Evolutionary conservation across 169 alveolate species (phyloP).

Genomic region (Eimeria falciformis): DNA sequence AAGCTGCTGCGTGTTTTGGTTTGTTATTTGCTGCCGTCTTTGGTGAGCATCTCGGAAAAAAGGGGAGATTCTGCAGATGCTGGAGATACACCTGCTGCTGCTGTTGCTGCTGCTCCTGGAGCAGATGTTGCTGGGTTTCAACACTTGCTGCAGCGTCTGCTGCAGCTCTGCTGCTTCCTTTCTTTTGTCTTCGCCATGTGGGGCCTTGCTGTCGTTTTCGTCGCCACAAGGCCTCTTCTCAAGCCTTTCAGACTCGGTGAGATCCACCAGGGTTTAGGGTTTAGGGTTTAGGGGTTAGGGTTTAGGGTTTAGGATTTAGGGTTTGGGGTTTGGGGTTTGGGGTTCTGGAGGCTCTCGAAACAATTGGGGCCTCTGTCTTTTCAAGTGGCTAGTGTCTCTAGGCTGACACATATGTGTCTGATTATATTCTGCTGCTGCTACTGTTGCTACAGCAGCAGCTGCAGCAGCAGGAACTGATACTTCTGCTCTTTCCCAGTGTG

Average conservation of each 20-base stretch:
- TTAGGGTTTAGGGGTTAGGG: neutral
- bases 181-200: conserved; percentile 54
- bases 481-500: neutral
- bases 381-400: too few species aligned
- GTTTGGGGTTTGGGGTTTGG: neutral
- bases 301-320: neutral
- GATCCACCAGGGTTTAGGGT: neutral
- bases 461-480: neutral
- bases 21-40: conserved; percentile 32
- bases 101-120: neutral
- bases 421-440: too few species aligned
- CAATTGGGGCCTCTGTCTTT: too few species aligned
- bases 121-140: neutral
- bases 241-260: conserved; percentile 54
- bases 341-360: too few species aligned
- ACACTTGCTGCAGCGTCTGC: conserved; percentile 49
- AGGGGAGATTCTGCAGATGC: neutral
- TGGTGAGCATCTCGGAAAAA: conserved; percentile 31
- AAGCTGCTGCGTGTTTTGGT: conserved; percentile 63
- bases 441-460: neutral
- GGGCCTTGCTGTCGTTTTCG: conserved; percentile 69
- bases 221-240: conserved; percentile 64
- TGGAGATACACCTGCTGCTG: neutral
- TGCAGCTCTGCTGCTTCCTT: conserved; percentile 64
- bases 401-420: too few species aligned